These are phyloP conservation scores for Lentinula detonsa DNA, from an alignment of 768 basidiomycete species.

Conservation along the genomic window DNA sequence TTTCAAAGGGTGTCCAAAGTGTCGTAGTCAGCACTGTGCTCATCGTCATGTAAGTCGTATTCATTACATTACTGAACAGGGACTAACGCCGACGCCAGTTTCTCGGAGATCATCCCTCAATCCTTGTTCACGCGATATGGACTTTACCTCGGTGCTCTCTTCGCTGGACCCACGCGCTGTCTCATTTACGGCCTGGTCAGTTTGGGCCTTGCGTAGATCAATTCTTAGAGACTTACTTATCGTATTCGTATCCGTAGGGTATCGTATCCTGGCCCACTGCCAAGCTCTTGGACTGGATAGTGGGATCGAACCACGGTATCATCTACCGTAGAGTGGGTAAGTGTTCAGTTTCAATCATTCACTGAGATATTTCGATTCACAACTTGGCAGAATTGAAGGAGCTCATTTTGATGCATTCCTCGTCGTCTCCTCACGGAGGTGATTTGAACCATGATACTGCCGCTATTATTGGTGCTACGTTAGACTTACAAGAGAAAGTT, in stretches of 20 bases:
- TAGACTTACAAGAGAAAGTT: slow-evolving; percentile 86
- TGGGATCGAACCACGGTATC: slow-evolving; percentile 85
- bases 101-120: slow-evolving; percentile 90
- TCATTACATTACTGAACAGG: neutral
- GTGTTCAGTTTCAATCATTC: neutral
- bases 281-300: slow-evolving; percentile 67
- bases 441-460: slow-evolving; percentile 86
- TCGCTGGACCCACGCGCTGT: slow-evolving; percentile 62
- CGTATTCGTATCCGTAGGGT: slow-evolving; percentile 33
- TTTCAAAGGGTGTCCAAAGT: slow-evolving; percentile 47
- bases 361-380: neutral
- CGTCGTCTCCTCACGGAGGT: slow-evolving; percentile 67
- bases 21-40: slow-evolving; percentile 80
- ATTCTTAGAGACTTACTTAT: neutral
- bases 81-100: slow-evolving; percentile 35
- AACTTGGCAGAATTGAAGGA: slow-evolving; percentile 68
- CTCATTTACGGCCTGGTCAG: slow-evolving; percentile 67
- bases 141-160: slow-evolving; percentile 81
- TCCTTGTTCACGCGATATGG: slow-evolving; percentile 88
- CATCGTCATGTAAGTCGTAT: slow-evolving; percentile 74
- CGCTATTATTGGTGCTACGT: slow-evolving; percentile 83
- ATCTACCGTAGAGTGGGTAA: slow-evolving; percentile 74
- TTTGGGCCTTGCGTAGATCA: neutral
- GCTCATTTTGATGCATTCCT: slow-evolving; percentile 83
- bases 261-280: slow-evolving; percentile 83